Base-by-base conservation (phyloP, 2,329 filamentous ascomycete genomes). In the Sporothrix sp. region DNA sequence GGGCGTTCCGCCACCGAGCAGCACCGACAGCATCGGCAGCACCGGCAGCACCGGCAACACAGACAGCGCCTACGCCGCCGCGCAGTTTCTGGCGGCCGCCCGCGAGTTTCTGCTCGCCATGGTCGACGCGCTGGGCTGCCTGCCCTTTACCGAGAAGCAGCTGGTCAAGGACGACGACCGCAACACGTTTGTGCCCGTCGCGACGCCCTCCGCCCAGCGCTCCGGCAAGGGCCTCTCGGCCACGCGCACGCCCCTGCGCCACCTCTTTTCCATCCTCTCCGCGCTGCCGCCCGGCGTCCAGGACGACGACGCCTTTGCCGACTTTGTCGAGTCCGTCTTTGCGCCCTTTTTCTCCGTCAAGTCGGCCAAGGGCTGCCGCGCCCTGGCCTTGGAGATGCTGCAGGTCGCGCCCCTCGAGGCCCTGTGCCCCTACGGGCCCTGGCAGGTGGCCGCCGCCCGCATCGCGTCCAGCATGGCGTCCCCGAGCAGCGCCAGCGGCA, bases 171-270 rank as follows among this genome's bases (percentile, higher is more conserved):
- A 69, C 30, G 64, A 68, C 6, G 13, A 62, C n/a, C n/a, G 75
- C 35, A 75, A 81, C 54, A 33, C 42, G 1, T 82, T 86, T 54
- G 70, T 82, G 51, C 78, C 79, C 2, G 72, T 79, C 11, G 71
- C 78, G 2, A 85, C 84, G 2, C 82, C 85, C n/a, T 82, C 82
- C n/a, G n/a, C n/a, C 0, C 76, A 82, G 58, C 74, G 79, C 44
- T 65, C 67, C 44, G 70, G 73, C 30, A 81, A 78, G 55, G 64
- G 70, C 7, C 69, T 71, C 2, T 72, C 71, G 0, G 61, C 71
- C 7, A 67, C 76, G 2, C 76, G 76, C 50, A 77, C 78, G 0
- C 79, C 85, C 8, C 66, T 90, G 3, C 72, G 83, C 33, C 80
- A 86, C 56, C 71, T 89, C 3, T 76, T 86, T 49, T 71, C 75